A percentile compares a stretch with the other conserved stretches of the same genome.
Conservation (phyloP, 495 filamentous ascomycete genomes). For the Monascus purpureus region DNA sequence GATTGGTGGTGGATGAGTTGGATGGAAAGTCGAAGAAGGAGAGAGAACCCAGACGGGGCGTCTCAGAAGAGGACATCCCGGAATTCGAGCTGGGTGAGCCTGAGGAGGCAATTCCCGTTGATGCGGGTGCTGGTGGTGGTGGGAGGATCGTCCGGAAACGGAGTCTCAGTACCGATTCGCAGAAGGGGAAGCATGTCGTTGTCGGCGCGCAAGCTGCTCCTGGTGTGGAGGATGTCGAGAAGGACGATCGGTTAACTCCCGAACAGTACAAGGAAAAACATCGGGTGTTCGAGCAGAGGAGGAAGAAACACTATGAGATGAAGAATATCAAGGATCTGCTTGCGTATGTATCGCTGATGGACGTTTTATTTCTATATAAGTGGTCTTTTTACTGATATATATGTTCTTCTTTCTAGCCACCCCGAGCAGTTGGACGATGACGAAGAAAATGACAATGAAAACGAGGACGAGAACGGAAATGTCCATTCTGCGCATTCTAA, state of each 20-base stretch:
- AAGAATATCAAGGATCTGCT: conserved; percentile 80
- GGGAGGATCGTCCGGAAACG: conserved; percentile 34
- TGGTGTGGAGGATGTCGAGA: conserved; percentile 39
- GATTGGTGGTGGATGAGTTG: conserved; percentile 55
- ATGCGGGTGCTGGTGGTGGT: conserved; percentile 4
- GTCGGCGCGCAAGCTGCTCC: conserved; percentile 52
- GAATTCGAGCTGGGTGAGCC: conserved; percentile 89
- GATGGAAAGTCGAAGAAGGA: conserved; percentile 45
- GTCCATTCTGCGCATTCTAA: conserved; percentile 6
- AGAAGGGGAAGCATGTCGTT: conserved; percentile 54
- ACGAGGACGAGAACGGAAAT: conserved; percentile 1
- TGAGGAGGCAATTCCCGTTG: conserved; percentile 44
- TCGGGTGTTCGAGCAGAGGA: conserved; percentile 71
- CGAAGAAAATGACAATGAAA: conserved; percentile 21
- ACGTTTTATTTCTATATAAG: conserved; percentile 1
- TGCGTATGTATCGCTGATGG: conserved; percentile 38
- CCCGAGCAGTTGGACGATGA: conserved; percentile 35
- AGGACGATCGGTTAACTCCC: conserved; percentile 44
- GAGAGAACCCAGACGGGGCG: conserved; percentile 17
- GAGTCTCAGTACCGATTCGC: conserved; percentile 33
- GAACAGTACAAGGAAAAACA: conserved; percentile 83
- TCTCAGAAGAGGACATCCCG: conserved; percentile 68
- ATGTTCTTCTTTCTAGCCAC: conserved; percentile 18
- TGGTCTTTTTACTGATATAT: conserved; percentile 2
- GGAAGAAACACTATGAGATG: conserved; percentile 98